Evolutionary conservation across 1,139 yeast species (phyloP).

Genomic region (Debaryomyces singareniensis): DNA sequence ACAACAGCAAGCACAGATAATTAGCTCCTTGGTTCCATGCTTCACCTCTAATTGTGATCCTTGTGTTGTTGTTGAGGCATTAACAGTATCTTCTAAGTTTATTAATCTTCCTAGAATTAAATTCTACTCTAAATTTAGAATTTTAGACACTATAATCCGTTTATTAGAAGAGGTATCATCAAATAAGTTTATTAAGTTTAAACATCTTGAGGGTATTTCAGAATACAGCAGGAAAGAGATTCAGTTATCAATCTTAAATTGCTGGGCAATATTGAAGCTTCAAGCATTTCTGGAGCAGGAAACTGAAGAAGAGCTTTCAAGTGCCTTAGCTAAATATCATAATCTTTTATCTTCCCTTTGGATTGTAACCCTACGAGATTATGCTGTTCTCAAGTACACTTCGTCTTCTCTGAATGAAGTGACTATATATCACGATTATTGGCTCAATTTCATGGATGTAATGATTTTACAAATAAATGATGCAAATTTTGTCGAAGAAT

Average conservation of each 20-base stretch:
- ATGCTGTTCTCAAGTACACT: slow-evolving; percentile 59
- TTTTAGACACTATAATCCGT: slow-evolving; percentile 59
- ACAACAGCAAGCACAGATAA: slow-evolving; percentile 92
- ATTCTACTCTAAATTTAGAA: slow-evolving; percentile 51
- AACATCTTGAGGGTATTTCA: slow-evolving; percentile 37
- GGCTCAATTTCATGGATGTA: slow-evolving; percentile 79
- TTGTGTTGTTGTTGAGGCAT: slow-evolving; percentile 69
- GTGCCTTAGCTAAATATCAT: slow-evolving; percentile 54
- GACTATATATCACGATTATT: slow-evolving; percentile 54
- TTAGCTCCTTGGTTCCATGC: slow-evolving; percentile 88
- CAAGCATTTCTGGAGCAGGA: slow-evolving; percentile 30
- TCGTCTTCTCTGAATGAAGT: slow-evolving; percentile 44
- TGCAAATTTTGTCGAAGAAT: slow-evolving; percentile 33
- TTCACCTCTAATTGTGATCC: slow-evolving; percentile 71
- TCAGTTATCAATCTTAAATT: slow-evolving; percentile 65
- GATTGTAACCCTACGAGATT: slow-evolving; percentile 72
- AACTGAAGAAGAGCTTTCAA: slow-evolving; percentile 28
- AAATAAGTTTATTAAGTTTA: slow-evolving; percentile 36
- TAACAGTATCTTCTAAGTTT: slow-evolving; percentile 74
- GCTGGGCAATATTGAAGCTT: slow-evolving; percentile 82
- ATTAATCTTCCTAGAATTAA: slow-evolving; percentile 45
- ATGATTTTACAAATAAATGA: slow-evolving; percentile 59
- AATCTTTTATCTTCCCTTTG: slow-evolving; percentile 66
- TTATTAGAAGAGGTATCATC: slow-evolving; percentile 60
- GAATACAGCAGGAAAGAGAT: slow-evolving; percentile 58